phyloP scores from a whole-genome alignment of 176 grass and related monocot genomes.

The Coix lacrymajobi region DNA sequence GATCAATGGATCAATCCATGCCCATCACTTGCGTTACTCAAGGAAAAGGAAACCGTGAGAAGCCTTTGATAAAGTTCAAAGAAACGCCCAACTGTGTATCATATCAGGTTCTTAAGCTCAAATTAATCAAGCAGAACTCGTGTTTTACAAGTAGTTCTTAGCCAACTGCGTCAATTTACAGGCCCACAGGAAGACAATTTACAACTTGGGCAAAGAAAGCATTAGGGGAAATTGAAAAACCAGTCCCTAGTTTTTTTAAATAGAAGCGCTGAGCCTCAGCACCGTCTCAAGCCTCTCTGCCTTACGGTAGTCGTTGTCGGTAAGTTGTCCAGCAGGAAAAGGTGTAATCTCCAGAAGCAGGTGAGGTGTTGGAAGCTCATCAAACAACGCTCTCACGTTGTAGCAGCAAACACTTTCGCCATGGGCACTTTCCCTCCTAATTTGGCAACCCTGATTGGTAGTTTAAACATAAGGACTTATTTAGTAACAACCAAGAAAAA shows the following conservation, averaged over 20 bases:
- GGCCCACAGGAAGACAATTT: constrained; percentile 40
- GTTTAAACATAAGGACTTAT: constrained; percentile 4
- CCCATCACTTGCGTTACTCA: neutral
- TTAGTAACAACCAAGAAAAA: constrained; percentile 7
- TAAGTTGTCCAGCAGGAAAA: constrained; percentile 83
- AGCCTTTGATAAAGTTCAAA: neutral
- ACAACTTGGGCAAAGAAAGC: constrained; percentile 36
- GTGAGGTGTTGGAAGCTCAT: constrained; percentile 90
- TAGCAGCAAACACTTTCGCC: constrained; percentile 96
- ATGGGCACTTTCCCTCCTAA: constrained; percentile 94
- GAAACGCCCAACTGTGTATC: neutral
- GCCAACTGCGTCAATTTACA: constrained; percentile 44
- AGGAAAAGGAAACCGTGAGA: neutral
- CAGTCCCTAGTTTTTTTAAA: constrained; percentile 38
- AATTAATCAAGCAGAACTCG: constrained; percentile 26
- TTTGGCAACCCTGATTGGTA: constrained; percentile 79
- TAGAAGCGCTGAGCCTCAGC: constrained; percentile 69
- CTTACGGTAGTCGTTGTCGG: constrained; percentile 77
- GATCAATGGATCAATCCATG: neutral
- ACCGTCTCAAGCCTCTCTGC: constrained; percentile 92
- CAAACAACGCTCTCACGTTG: constrained; percentile 92
- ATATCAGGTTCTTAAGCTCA: constrained; percentile 13
- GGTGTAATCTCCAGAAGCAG: constrained; percentile 85
- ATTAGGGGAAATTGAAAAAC: constrained; percentile 17
- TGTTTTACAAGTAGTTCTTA: constrained; percentile 26